Evolutionary conservation across 805 yeast species (phyloP).

Genomic region (Cyberlindnera euphorbiiphila): DNA sequence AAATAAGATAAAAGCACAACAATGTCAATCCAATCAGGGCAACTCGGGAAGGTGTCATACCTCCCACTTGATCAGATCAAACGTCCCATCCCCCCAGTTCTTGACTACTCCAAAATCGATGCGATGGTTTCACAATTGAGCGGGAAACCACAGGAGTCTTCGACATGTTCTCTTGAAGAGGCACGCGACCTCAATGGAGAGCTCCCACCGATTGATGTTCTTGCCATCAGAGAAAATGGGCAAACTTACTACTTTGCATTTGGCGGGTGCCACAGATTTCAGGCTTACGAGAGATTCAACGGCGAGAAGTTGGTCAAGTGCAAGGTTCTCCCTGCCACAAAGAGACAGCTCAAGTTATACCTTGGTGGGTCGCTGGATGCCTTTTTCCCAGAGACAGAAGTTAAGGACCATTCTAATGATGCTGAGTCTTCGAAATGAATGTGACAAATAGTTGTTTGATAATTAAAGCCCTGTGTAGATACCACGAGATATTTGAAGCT

Average conservation of each 20-base stretch:
- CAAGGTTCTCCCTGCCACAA: constrained; percentile 72
- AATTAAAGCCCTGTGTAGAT: too few species aligned
- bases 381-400: constrained; percentile 18
- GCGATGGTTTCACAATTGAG: constrained; percentile 72
- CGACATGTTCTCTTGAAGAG: constrained; percentile 48
- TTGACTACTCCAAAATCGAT: constrained; percentile 69
- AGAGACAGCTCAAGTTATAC: constrained; percentile 60
- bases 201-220: constrained; percentile 79
- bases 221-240: constrained; percentile 62
- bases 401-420: too few species aligned
- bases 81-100: constrained; percentile 83
- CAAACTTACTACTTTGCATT: constrained; percentile 69
- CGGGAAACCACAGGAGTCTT: constrained; percentile 60
- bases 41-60: constrained; percentile 46
- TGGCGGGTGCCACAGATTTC: constrained; percentile 89
- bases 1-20: constrained; percentile 1
- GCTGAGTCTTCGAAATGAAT: too few species aligned
- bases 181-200: constrained; percentile 46
- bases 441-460: too few species aligned
- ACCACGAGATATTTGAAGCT: too few species aligned
- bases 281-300: constrained; percentile 65
- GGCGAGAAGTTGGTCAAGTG: constrained; percentile 56
- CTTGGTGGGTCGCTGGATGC: constrained; percentile 65
- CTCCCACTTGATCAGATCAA: constrained; percentile 66
- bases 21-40: constrained; percentile 70